A percentile compares a stretch with the other conserved stretches of the same genome.
Conservation (phyloP, 495 filamentous ascomycete genomes). For the Penicillium goetzii region DNA sequence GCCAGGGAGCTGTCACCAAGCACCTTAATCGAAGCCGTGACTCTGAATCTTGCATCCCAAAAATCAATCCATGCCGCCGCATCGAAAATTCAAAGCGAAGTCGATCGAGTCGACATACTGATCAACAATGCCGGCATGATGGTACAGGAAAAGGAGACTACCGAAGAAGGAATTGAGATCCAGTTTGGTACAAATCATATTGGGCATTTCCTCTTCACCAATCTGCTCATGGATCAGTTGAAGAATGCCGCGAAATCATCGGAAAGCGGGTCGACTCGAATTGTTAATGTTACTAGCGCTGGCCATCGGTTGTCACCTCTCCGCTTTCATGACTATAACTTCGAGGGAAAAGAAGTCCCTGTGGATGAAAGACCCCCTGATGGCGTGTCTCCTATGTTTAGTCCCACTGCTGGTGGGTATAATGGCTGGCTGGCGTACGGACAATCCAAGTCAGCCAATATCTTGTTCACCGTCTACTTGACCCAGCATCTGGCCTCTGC, state of each 20-base stretch:
- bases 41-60: conserved; percentile 26
- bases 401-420: conserved; percentile 23
- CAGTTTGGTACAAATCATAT: conserved; percentile 76
- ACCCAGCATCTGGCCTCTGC: conserved; percentile 15
- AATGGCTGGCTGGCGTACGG: conserved; percentile 56
- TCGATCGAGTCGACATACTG: conserved; percentile 22
- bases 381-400: conserved; percentile 23
- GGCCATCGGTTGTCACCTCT: conserved; percentile 42
- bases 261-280: conserved; percentile 27
- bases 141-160: conserved; percentile 50
- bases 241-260: conserved; percentile 44
- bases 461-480: conserved; percentile 53
- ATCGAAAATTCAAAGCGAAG: conserved; percentile 14
- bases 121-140: conserved; percentile 75
- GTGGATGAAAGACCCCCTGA: conserved; percentile 22
- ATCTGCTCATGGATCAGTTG: conserved; percentile 63
- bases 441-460: conserved; percentile 65
- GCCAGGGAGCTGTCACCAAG: conserved; percentile 29
- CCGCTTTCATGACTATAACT: conserved; percentile 33
- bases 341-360: conserved; percentile 25
- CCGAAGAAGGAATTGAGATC: conserved; percentile 68
- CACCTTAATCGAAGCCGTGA: conserved; percentile 3
- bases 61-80: conserved; percentile 22
- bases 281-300: conserved; percentile 49
- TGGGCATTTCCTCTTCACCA: conserved; percentile 67